These are phyloP conservation scores for Aspergillus ellipticus DNA, from an alignment of 495 filamentous ascomycete species.

Conservation along the genomic window DNA sequence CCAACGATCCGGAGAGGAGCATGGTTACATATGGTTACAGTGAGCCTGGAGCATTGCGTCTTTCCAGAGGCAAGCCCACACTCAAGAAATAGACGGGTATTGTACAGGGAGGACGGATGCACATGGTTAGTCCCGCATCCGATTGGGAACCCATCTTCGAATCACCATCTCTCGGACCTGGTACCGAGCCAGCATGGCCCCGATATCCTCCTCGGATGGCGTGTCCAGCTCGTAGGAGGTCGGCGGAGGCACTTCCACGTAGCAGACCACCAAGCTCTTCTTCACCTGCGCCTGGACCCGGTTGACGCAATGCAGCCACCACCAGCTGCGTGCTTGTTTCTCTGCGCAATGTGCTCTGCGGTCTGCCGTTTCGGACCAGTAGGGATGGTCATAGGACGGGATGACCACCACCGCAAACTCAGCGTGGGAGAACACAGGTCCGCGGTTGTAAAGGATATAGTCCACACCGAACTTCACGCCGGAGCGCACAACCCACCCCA, in stretches of 20 bases:
- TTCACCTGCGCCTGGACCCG: conserved; percentile 84
- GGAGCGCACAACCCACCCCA: conserved; percentile 92
- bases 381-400: conserved; percentile 72
- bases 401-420: conserved; percentile 85
- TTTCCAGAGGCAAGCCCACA: neutral
- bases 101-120: conserved; percentile 31
- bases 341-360: conserved; percentile 41
- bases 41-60: neutral
- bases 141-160: conserved; percentile 78
- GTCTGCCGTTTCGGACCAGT: conserved; percentile 61
- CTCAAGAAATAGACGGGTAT: neutral
- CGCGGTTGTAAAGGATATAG: conserved; percentile 90
- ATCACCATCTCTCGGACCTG: conserved; percentile 78
- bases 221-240: conserved; percentile 13
- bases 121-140: conserved; percentile 57
- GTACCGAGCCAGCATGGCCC: conserved; percentile 63
- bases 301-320: conserved; percentile 89
- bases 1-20: neutral
- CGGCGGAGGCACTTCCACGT: conserved; percentile 86
- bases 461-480: conserved; percentile 95
- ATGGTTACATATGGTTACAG: conserved; percentile 13
- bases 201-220: conserved; percentile 46
- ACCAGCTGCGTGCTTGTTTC: conserved; percentile 64
- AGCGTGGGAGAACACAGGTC: conserved; percentile 89
- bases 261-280: conserved; percentile 83